These are phyloP conservation scores for Wickerhamomyces tratensis DNA, from an alignment of 805 yeast genomes.

Conservation along the genomic window DNA sequence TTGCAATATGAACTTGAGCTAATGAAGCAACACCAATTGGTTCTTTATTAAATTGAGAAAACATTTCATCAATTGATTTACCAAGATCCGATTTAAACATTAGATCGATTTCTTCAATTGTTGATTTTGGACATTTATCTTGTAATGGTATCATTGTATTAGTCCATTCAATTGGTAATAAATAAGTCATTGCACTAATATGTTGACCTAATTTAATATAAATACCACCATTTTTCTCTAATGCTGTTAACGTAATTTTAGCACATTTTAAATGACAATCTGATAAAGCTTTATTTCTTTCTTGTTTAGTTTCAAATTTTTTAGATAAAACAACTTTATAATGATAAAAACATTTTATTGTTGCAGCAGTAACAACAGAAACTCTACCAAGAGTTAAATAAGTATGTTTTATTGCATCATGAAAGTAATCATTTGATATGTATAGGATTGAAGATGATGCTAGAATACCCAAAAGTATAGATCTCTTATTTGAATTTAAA, in stretches of 20 bases:
- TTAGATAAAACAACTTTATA: constrained; percentile 50
- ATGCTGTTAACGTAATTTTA: constrained; percentile 61
- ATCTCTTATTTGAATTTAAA: neutral
- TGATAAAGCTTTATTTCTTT: constrained; percentile 41
- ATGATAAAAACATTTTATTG: constrained; percentile 59
- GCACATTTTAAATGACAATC: constrained; percentile 75
- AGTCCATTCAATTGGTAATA: constrained; percentile 93
- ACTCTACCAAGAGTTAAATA: constrained; percentile 46
- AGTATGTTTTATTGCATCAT: constrained; percentile 50
- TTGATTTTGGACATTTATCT: constrained; percentile 79
- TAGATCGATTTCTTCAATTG: constrained; percentile 53
- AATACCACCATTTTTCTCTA: constrained; percentile 83
- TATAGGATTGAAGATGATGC: neutral
- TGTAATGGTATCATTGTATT: constrained; percentile 88
- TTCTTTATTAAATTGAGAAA: constrained; percentile 49
- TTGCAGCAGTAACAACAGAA: constrained; percentile 58
- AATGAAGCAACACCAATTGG: constrained; percentile 96
- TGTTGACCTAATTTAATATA: constrained; percentile 95
- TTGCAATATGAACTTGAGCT: constrained; percentile 91
- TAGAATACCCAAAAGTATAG: neutral
- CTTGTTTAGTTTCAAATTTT: constrained; percentile 33
- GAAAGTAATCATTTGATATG: constrained; percentile 6
- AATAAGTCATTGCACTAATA: constrained; percentile 81
- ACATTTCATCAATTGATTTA: constrained; percentile 45
- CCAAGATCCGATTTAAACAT: constrained; percentile 70